Evolutionary conservation across 1,284 basidiomycete species (phyloP).

Genomic region (Pascua guehoae): DNA sequence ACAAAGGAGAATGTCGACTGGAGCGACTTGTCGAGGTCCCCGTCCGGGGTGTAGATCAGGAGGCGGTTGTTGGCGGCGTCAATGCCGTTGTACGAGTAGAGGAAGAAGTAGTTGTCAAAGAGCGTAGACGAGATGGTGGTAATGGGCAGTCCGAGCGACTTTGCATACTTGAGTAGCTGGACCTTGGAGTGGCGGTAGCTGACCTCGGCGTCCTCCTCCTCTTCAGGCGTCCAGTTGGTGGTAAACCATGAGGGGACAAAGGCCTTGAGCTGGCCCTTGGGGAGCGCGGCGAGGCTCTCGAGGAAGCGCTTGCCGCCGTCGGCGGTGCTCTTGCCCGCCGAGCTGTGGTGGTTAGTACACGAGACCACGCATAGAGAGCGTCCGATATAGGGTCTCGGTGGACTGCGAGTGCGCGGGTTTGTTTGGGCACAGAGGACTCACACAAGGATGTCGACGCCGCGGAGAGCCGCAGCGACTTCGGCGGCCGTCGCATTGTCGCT

Average conservation of each 20-base stretch:
- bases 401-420: not conserved
- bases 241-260: conserved; percentile 12
- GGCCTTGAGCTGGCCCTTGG: not conserved
- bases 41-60: conserved; percentile 1
- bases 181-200: not conserved
- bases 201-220: conserved; percentile 3
- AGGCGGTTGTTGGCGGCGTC: conserved; percentile 5
- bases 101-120: conserved; percentile 1
- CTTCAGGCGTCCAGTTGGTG: not conserved
- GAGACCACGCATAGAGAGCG: not conserved
- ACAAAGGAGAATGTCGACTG: not conserved
- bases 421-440: no score
- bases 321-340: not conserved
- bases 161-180: not conserved
- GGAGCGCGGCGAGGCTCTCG: conserved; percentile 1
- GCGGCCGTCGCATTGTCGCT: not conserved
- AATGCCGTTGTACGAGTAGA: not conserved
- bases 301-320: conserved; percentile 2
- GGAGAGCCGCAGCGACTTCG: no score
- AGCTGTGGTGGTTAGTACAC: not conserved
- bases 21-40: not conserved
- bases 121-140: conserved; percentile 1
- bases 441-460: no score
- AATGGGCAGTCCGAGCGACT: conserved; percentile 1
- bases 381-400: not conserved